Conservation (phyloP, 2,329 filamentous ascomycete species). For the Calonectria fujianensis region DNA sequence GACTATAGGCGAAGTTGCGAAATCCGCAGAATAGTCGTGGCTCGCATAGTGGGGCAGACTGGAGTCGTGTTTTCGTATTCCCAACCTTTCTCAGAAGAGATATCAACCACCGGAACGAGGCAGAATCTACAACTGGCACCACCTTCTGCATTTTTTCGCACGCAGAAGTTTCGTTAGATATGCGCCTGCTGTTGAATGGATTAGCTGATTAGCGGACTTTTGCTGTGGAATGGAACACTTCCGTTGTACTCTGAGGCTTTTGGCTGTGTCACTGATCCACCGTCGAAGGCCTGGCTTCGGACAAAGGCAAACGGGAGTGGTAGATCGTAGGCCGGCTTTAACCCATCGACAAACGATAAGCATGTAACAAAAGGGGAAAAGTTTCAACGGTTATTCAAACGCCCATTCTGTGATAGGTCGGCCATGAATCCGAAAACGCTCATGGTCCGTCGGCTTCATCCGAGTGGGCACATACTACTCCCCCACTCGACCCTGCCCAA, state of each 20-base stretch:
- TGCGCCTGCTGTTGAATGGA: too few relatives aligned
- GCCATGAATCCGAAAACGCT: neutral
- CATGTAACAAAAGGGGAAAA: too few relatives aligned
- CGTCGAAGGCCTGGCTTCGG: too few relatives aligned
- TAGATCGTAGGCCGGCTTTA: too few relatives aligned
- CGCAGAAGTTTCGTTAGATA: too few relatives aligned
- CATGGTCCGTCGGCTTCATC: neutral
- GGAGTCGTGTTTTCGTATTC: neutral
- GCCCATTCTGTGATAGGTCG: neutral
- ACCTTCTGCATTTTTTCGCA: neutral
- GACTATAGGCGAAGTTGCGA: neutral
- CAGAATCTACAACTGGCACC: neutral
- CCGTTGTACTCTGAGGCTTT: too few relatives aligned
- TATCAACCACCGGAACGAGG: neutral
- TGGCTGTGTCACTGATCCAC: too few relatives aligned
- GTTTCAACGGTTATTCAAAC: too few relatives aligned
- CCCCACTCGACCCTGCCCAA: neutral
- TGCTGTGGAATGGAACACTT: too few relatives aligned
- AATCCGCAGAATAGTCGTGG: conserved; percentile 5
- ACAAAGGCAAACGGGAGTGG: too few relatives aligned
- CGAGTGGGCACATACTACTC: neutral
- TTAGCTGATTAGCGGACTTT: too few relatives aligned
- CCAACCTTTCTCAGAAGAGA: neutral
- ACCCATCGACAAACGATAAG: too few relatives aligned
- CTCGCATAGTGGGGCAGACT: neutral